These are phyloP conservation scores for Vaccinium myrtillus DNA, from an alignment of 148 eudicot genomes.

Conservation along the genomic window DNA sequence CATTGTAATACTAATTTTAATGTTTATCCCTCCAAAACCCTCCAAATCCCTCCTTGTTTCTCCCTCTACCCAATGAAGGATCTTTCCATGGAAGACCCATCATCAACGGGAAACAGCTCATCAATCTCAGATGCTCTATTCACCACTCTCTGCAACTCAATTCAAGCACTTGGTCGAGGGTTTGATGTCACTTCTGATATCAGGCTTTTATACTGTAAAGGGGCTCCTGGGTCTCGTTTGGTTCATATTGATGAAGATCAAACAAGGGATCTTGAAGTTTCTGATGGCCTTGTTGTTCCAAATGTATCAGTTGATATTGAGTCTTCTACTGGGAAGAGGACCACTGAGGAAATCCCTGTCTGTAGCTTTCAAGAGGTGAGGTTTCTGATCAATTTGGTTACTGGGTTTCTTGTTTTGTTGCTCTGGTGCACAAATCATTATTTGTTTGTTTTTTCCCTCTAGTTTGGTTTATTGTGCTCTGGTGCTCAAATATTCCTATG, in stretches of 20 bases:
- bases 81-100: slow-evolving; percentile 26
- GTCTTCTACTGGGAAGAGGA: slow-evolving; percentile 45
- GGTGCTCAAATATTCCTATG: slow-evolving; percentile 3
- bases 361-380: slow-evolving; percentile 70
- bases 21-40: neutral
- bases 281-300: slow-evolving; percentile 49
- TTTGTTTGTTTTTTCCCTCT: neutral
- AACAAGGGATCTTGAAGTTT: slow-evolving; percentile 46
- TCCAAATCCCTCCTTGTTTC: slow-evolving; percentile 2
- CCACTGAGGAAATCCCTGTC: slow-evolving; percentile 56
- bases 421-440: neutral
- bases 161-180: slow-evolving; percentile 91
- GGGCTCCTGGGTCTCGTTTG: slow-evolving; percentile 72
- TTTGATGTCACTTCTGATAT: slow-evolving; percentile 98
- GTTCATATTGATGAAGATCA: slow-evolving; percentile 65
- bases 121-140: slow-evolving; percentile 46
- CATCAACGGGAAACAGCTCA: neutral
- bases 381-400: slow-evolving; percentile 7
- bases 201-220: slow-evolving; percentile 91
- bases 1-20: neutral
- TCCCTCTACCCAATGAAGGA: slow-evolving; percentile 21
- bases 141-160: slow-evolving; percentile 69
- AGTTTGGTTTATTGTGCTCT: neutral
- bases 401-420: neutral
- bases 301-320: slow-evolving; percentile 73